These are phyloP conservation scores for Hortiboletus campestris DNA, from an alignment of 768 basidiomycete species.

Conservation along the genomic window DNA sequence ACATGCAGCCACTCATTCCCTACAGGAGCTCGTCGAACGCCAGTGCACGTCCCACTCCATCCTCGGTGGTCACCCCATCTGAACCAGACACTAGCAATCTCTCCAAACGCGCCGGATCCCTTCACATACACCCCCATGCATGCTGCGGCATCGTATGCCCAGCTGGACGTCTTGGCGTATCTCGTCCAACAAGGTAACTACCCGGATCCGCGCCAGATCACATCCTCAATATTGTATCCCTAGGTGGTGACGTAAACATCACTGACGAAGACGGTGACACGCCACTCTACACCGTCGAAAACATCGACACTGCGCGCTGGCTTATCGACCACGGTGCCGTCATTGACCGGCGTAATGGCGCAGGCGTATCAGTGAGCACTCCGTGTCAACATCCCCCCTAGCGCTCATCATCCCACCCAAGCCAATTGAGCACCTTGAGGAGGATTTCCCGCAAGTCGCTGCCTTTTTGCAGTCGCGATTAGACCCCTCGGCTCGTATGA, in stretches of 20 bases:
- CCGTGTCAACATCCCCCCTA: conserved; percentile 9
- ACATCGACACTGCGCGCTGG: conserved; percentile 70
- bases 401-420: conserved; percentile 2
- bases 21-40: conserved; percentile 58
- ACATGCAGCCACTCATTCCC: not conserved
- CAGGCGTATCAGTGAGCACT: conserved; percentile 70
- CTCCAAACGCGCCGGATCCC: conserved; percentile 68
- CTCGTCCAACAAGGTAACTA: conserved; percentile 64
- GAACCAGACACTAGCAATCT: conserved; percentile 46
- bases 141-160: conserved; percentile 92
- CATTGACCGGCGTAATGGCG: conserved; percentile 58
- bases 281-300: conserved; percentile 87
- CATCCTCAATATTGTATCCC: not conserved
- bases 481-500: conserved; percentile 14
- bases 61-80: conserved; percentile 26
- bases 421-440: conserved; percentile 68
- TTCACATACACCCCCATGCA: conserved; percentile 90
- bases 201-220: not conserved
- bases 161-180: conserved; percentile 71
- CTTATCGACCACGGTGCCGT: conserved; percentile 78
- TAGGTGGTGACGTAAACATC: conserved; percentile 86
- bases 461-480: conserved; percentile 50
- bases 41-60: conserved; percentile 44
- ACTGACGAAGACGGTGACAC: conserved; percentile 88
- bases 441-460: conserved; percentile 71